phyloP scores from a whole-genome alignment of 169 alveolate species.

The Amoebophrya sp. region DNA sequence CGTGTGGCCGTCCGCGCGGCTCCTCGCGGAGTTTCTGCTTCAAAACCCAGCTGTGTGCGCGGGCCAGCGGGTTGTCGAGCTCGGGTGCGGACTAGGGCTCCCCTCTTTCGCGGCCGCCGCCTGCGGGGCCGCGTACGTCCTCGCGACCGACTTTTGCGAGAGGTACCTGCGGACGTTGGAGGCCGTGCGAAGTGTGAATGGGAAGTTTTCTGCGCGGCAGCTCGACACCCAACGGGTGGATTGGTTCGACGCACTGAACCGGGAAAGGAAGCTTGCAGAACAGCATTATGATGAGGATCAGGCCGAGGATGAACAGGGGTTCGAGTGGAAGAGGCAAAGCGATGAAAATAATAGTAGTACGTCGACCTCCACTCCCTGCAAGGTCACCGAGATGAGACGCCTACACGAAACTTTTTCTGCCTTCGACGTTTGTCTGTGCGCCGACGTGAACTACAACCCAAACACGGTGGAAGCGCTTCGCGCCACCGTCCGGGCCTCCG shows the following conservation, averaged over 20 bases:
- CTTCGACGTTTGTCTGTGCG: not conserved
- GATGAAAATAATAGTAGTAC: not conserved
- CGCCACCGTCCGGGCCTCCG: not conserved
- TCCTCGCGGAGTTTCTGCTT: not conserved
- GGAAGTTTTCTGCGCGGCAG: not conserved
- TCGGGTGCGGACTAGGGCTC: not conserved
- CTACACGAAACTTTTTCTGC: not conserved
- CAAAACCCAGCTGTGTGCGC: not conserved
- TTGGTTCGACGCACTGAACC: not conserved
- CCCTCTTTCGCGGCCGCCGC: not conserved
- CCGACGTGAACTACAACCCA: constrained; percentile 22
- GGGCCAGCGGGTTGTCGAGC: not conserved
- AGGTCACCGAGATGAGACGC: not conserved
- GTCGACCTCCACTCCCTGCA: not conserved
- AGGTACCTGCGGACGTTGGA: not conserved
- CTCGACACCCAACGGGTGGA: not conserved
- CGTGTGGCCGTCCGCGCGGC: constrained; percentile 1
- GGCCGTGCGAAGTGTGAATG: not conserved
- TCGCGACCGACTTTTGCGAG: not conserved
- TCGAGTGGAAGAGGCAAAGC: too few species aligned
- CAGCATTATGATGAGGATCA: too few species aligned
- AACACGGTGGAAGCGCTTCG: not conserved
- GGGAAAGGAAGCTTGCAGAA: too few species aligned
- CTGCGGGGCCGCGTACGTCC: not conserved
- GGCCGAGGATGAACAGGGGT: too few species aligned